Base-by-base conservation (phyloP, 2,329 filamentous ascomycete species). In the Hymenoscyphus fraxineus region DNA sequence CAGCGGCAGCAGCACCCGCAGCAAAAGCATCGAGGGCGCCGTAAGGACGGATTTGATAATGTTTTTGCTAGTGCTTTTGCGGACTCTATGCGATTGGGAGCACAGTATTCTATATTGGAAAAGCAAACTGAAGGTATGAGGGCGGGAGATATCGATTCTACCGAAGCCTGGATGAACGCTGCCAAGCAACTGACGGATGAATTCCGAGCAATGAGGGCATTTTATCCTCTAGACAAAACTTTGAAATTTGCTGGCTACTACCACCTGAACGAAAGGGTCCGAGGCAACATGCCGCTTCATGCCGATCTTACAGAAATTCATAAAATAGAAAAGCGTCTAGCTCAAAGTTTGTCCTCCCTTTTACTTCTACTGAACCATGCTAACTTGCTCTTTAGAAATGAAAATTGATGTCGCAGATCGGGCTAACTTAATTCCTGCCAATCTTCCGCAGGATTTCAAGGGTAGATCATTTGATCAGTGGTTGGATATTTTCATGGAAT, bases 401-500 rank as follows among this genome's bases (percentile, higher is more conserved):
- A 51, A 51, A 51, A 51, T 51, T 22, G 44, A 51, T 19, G 44
- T 68, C 31, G n/a, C 58, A 41, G 35, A 62, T 19, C 60, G 55
- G 13, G 38, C 60, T 32, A 61, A 61, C 40, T 19, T 55, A 2
- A 35, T 62, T 22, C 60, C 55, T 19, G 19, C 19, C 27, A 41
- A 12, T 60, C 61, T 75, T 41, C 73, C 74, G 7, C 62, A 69
- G 35, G 70, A 74, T 65, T 93, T 92, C 73, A 88, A 92, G 69
- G 90, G 90, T 7, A 91, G 98, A 58, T 80, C 87, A 0, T 97
- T 98, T 73, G 82, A 88, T 64, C 84, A 87, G 58, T 99, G 95
- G 95, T 83, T 97, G 2, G 91, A 96, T 70, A 83, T 97, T 0
- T 97, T 99, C 74, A 83, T 96, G 41, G 91, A 95, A 72, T 96